Evolutionary conservation across 805 yeast genomes (phyloP).

Genomic region (Jamesozyma spencerorum): DNA sequence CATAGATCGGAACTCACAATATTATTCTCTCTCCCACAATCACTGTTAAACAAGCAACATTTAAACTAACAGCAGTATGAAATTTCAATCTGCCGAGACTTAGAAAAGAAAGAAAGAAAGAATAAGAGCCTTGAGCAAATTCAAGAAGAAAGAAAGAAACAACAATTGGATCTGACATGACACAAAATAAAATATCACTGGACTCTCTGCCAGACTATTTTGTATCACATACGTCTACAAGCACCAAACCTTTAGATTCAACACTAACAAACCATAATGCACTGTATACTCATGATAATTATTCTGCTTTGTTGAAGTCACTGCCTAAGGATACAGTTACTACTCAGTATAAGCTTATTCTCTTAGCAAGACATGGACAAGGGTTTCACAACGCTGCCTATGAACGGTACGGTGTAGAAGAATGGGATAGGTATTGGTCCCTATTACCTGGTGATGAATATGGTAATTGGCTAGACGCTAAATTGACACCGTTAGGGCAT

Average conservation of each 20-base stretch:
- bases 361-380: conserved; percentile 51
- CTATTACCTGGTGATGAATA: conserved; percentile 45
- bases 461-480: conserved; percentile 42
- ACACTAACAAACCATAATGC: conserved; percentile 12
- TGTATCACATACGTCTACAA: conserved; percentile 11
- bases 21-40: too few species aligned
- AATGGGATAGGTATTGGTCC: conserved; percentile 53
- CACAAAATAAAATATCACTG: conserved; percentile 4
- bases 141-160: too few species aligned
- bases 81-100: too few species aligned
- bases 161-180: too few species aligned
- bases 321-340: conserved; percentile 16
- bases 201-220: conserved; percentile 23
- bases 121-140: too few species aligned
- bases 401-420: conserved; percentile 43
- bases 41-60: too few species aligned
- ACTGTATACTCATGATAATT: conserved; percentile 10
- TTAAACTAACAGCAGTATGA: too few species aligned
- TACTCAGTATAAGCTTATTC: conserved; percentile 14
- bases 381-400: conserved; percentile 56
- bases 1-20: too few species aligned
- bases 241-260: conserved; percentile 10
- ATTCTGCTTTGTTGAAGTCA: conserved; percentile 16
- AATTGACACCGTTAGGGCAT: conserved; percentile 45
- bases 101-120: too few species aligned